Evolutionary conservation across 805 yeast genomes (phyloP).

Genomic region (Yamadazyma akitaensis): DNA sequence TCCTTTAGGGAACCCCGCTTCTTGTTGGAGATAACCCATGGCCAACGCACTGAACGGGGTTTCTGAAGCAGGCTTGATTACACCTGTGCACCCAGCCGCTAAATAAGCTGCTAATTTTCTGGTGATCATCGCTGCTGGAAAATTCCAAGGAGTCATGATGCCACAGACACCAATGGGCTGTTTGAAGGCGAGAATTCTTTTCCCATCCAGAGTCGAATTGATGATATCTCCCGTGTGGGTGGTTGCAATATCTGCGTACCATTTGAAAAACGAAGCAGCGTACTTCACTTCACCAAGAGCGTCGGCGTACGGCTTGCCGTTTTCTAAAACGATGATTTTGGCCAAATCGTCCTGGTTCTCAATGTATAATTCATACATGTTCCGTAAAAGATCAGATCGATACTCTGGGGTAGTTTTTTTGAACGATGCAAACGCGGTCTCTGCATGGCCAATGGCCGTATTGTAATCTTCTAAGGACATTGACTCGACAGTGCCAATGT

Average conservation of each 20-base stretch:
- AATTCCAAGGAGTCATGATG: constrained; percentile 80
- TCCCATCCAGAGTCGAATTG: constrained; percentile 47
- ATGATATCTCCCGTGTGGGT: constrained; percentile 65
- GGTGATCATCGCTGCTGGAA: constrained; percentile 76
- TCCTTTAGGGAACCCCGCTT: constrained; percentile 74
- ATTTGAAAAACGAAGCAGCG: constrained; percentile 77
- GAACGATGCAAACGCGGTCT: constrained; percentile 50
- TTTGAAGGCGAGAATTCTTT: constrained; percentile 54
- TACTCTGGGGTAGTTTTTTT: constrained; percentile 53
- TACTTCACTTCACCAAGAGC: constrained; percentile 68
- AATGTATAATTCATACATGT: constrained; percentile 50
- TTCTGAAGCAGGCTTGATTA: constrained; percentile 73
- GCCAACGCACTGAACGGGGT: constrained; percentile 76
- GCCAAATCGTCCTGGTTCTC: constrained; percentile 67
- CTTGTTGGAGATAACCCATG: constrained; percentile 52
- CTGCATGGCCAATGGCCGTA: constrained; percentile 55
- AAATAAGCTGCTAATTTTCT: constrained; percentile 72
- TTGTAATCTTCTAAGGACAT: constrained; percentile 44
- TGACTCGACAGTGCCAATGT: constrained; percentile 55
- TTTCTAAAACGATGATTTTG: constrained; percentile 59
- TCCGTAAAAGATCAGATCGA: constrained; percentile 51
- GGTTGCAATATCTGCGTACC: constrained; percentile 86
- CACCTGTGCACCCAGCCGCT: constrained; percentile 78
- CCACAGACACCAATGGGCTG: constrained; percentile 86
- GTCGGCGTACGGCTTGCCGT: constrained; percentile 71